Evolutionary conservation across 495 filamentous ascomycete genomes (phyloP).

Genomic region (Xanthoparmelia taractica): DNA sequence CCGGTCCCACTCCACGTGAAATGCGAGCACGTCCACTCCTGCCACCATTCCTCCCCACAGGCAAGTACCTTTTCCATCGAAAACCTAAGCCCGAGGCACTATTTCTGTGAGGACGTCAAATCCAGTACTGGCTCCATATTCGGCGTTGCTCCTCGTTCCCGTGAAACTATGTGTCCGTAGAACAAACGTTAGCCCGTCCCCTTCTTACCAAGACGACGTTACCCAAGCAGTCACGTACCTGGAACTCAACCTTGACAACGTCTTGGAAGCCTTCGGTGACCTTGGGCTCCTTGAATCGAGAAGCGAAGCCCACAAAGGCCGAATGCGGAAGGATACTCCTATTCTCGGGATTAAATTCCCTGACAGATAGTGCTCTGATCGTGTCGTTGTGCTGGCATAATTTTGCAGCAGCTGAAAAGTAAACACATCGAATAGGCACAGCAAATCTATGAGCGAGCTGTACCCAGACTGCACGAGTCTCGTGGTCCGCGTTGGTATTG

Average conservation of each 20-base stretch:
- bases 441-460: constrained; percentile 59
- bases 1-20: neutral
- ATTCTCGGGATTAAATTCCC: constrained; percentile 63
- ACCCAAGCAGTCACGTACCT: constrained; percentile 33
- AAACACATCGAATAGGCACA: constrained; percentile 75
- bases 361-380: constrained; percentile 62
- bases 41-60: neutral
- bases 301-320: constrained; percentile 67
- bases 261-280: constrained; percentile 77
- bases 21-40: neutral
- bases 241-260: constrained; percentile 61
- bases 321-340: constrained; percentile 64
- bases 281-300: constrained; percentile 63
- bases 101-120: constrained; percentile 32
- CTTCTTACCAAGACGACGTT: constrained; percentile 10
- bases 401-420: constrained; percentile 64
- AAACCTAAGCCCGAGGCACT: neutral
- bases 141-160: constrained; percentile 47
- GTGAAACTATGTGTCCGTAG: constrained; percentile 38
- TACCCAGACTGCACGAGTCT: constrained; percentile 68
- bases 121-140: constrained; percentile 69
- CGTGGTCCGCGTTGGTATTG: constrained; percentile 81
- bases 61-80: neutral
- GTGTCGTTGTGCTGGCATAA: constrained; percentile 87
- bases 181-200: constrained; percentile 18